Conservation (phyloP, 2,329 filamentous ascomycete genomes). For the Colletotrichum sp. region DNA sequence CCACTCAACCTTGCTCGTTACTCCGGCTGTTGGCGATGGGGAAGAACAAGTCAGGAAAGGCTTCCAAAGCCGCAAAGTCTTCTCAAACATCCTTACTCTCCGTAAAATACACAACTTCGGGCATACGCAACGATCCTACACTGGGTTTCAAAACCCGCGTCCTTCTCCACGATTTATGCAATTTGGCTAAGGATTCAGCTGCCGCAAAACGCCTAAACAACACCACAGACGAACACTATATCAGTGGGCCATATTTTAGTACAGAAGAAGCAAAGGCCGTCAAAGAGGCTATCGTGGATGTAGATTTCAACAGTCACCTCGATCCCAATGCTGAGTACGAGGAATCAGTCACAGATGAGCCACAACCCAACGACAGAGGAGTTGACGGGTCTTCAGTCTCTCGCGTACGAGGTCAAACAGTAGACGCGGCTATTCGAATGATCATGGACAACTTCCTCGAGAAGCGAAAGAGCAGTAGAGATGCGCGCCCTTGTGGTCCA, state of each 20-base stretch:
- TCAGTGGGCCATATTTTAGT: not conserved
- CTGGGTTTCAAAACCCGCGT: too few relatives aligned
- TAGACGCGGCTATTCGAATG: not conserved
- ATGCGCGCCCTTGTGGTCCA: not conserved
- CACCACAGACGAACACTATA: not conserved
- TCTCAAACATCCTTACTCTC: too few relatives aligned
- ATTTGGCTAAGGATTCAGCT: too few relatives aligned
- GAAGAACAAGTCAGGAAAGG: too few relatives aligned
- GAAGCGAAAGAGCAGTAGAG: not conserved
- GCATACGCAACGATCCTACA: too few relatives aligned
- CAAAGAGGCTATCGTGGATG: too few relatives aligned
- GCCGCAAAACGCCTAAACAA: not conserved
- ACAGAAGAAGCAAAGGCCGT: too few relatives aligned
- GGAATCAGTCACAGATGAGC: rapidly evolving
- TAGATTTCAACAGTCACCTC: not conserved
- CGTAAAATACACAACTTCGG: too few relatives aligned
- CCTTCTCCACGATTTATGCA: too few relatives aligned
- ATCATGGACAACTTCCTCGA: not conserved
- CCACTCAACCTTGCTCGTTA: too few relatives aligned
- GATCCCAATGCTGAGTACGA: not conserved
- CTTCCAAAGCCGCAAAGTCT: too few relatives aligned
- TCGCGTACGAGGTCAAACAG: not conserved
- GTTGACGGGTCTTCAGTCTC: rapidly evolving
- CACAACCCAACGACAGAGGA: rapidly evolving
- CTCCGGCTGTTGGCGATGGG: too few relatives aligned